These are phyloP conservation scores for Iodosphaeria phyllophila DNA, from an alignment of 2,329 filamentous ascomycete genomes.

Conservation along the genomic window DNA sequence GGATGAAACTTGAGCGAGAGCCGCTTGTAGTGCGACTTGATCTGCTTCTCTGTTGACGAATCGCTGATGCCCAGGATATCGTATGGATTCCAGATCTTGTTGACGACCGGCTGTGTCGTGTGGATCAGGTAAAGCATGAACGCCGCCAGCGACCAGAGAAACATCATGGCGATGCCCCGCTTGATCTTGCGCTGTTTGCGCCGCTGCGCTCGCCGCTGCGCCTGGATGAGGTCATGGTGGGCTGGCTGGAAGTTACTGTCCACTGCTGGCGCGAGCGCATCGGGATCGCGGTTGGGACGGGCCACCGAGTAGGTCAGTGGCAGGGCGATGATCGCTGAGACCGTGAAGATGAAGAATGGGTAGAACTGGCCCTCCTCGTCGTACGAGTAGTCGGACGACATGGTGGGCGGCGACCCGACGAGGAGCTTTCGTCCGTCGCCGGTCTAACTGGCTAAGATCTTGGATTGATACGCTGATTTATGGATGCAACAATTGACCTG, in stretches of 20 bases:
- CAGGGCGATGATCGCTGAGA: conserved; percentile 71
- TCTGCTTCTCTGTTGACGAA: conserved; percentile 73
- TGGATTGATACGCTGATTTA: too few species aligned
- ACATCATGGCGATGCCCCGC: conserved; percentile 54
- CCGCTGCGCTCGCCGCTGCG: conserved; percentile 70
- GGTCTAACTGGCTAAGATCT: too few species aligned
- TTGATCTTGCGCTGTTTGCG: conserved; percentile 80
- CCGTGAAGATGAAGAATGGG: conserved; percentile 92
- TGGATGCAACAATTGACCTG: too few species aligned
- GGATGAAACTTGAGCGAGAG: conserved; percentile 79
- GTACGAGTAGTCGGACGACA: conserved; percentile 94
- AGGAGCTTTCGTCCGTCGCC: too few species aligned
- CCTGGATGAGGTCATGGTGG: conserved; percentile 67
- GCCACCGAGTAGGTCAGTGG: conserved; percentile 81
- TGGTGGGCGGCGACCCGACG: too few species aligned
- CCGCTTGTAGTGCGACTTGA: conserved; percentile 78
- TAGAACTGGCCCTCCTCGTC: conserved; percentile 98
- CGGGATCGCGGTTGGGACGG: conserved; percentile 56
- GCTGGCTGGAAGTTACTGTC: conserved; percentile 63
- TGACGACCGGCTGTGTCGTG: conserved; percentile 49
- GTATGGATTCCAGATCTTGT: conserved; percentile 92
- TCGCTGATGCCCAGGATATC: conserved; percentile 78
- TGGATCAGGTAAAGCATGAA: conserved; percentile 86
- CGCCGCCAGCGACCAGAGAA: conserved; percentile 69
- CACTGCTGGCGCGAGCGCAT: conserved; percentile 68